A percentile compares a stretch with the other conserved stretches of the same genome.
phyloP scores from a whole-genome alignment of 306 rosid species.

The Comarum palustre region DNA sequence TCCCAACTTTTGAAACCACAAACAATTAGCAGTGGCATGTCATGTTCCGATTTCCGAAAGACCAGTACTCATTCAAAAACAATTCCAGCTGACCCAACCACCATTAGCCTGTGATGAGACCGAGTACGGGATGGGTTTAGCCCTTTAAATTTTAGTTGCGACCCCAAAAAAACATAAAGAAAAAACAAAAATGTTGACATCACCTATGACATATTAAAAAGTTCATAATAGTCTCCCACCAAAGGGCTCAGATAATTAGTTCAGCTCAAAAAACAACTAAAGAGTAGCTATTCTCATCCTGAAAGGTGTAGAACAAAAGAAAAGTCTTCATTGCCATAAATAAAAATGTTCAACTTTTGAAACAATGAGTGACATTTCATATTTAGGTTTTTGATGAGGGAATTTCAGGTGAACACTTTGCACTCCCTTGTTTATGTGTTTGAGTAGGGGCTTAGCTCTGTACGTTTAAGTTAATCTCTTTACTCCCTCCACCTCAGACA shows the following conservation, averaged over 20 bases:
- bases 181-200: not conserved
- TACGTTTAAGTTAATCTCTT: not conserved
- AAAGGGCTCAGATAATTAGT: conserved; percentile 10
- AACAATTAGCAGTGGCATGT: not conserved
- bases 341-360: not conserved
- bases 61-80: not conserved
- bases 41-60: not conserved
- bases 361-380: not conserved
- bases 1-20: not conserved
- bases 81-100: not conserved
- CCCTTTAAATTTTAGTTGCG: not conserved
- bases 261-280: conserved; percentile 17
- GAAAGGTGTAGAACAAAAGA: conserved; percentile 17
- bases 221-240: not conserved
- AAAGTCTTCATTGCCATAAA: conserved; percentile 5
- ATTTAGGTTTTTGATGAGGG: not conserved
- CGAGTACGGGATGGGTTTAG: not conserved
- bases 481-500: not conserved
- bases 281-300: conserved; percentile 18
- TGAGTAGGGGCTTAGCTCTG: not conserved
- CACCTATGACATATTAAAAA: not conserved
- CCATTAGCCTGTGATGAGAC: not conserved
- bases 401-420: not conserved
- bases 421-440: not conserved
- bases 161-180: too few species aligned